Conservation (phyloP, 1,139 yeast species). For the Pneumocystis wakefieldiae region DNA sequence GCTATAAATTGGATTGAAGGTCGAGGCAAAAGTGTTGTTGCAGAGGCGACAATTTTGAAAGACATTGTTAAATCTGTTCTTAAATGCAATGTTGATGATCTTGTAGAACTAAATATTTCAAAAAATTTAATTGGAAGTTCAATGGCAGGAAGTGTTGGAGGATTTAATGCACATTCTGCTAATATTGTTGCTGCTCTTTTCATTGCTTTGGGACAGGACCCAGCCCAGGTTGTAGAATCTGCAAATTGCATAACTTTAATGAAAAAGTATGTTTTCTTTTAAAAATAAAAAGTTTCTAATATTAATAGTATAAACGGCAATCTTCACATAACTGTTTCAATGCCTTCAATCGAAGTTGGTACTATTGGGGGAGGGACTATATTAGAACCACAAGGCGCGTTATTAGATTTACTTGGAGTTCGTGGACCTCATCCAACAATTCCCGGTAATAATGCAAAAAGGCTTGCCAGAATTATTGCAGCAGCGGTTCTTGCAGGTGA, state of each 20-base stretch:
- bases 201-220: conserved; percentile 77
- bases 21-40: conserved; percentile 94
- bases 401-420: conserved; percentile 87
- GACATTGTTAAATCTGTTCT: conserved; percentile 66
- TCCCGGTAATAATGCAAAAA: conserved; percentile 92
- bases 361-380: conserved; percentile 99
- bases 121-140: conserved; percentile 93
- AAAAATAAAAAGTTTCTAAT: conserved; percentile 10
- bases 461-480: conserved; percentile 87
- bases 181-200: conserved; percentile 86
- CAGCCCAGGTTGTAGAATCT: conserved; percentile 60
- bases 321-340: conserved; percentile 78
- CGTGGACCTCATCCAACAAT: conserved; percentile 87
- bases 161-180: conserved; percentile 96
- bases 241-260: conserved; percentile 93
- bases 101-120: conserved; percentile 74
- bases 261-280: conserved; percentile 39
- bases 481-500: conserved; percentile 95
- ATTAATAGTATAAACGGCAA: conserved; percentile 40
- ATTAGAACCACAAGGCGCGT: conserved; percentile 89
- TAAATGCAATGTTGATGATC: conserved; percentile 82
- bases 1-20: conserved; percentile 99
- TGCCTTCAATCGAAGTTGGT: conserved; percentile 98
- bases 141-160: conserved; percentile 97
- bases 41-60: conserved; percentile 85